Evolutionary conservation across 2,329 filamentous ascomycete species (phyloP), one percentile per base, ranked within the genome.

Genomic region (Aspergillus quadrilineatus): DNA sequence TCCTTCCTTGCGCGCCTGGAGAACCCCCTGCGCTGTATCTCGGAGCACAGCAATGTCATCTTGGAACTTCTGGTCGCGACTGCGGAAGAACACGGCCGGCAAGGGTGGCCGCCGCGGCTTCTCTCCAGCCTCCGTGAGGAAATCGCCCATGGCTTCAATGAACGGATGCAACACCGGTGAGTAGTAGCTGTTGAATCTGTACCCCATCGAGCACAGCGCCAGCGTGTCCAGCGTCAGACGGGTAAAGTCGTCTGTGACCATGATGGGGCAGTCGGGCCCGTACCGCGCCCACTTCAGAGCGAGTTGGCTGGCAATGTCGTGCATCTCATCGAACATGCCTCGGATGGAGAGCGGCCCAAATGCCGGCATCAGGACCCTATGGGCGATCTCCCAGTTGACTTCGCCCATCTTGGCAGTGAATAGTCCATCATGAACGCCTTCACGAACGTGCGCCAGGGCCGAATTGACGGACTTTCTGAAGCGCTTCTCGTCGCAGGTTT

Each of bases 131-230:
- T 87, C 85, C 9, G 69, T 65, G 1, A 92, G 75, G 51, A 88
- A 83, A 14, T 79, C 78, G 0, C 78, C 78, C 88, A 91, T 90
- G 39, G 85, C 82, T 44, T 79, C 69, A 39, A 90, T 79, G 63
- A 92, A 91, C 0, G 87, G 87, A 62, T 92, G 89, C 69, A 87
- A 75, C 2, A 15, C 43, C 7, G 88, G 81, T 28, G 79, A 79
- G 67, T 91, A 92, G 71, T 86, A 90, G 2, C 83, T 87, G 73
- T 91, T 91, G 78, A 91, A 90, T 17, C 88, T 84, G 59, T 80
- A 87, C 32, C 82, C 82, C 84, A 89, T 88, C 14, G 84, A 77
- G 69, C 87, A 88, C 28, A 92, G 79, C 1, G 86, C 86, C 4
- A 92, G 79, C 0, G 87, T 88, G 66, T 92, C 89, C 2, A 92